Conservation (phyloP, 2,329 filamentous ascomycete genomes). For the Nothophaeocryptopus gaeumannii region DNA sequence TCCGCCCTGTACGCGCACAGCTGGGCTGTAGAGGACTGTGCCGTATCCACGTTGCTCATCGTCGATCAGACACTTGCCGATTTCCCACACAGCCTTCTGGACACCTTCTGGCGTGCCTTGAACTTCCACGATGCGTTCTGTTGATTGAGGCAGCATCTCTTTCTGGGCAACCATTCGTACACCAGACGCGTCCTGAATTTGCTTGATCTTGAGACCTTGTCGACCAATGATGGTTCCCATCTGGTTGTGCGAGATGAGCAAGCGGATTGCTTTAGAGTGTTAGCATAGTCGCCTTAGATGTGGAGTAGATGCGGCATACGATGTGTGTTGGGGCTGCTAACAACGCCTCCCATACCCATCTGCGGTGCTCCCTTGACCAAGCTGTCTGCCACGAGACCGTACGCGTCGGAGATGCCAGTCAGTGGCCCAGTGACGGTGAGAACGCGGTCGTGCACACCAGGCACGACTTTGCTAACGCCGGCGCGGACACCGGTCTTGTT, state of each 20-base stretch:
- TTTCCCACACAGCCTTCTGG: constrained; percentile 96
- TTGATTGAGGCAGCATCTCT: constrained; percentile 98
- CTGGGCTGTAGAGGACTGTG: constrained; percentile 95
- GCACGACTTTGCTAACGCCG: constrained; percentile 97
- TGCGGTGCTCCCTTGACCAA: constrained; percentile 89
- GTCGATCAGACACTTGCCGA: constrained; percentile 96
- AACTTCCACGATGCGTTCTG: constrained; percentile 94
- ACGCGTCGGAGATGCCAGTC: constrained; percentile 85
- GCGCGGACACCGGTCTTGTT: constrained; percentile 98
- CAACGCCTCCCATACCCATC: constrained; percentile 91
- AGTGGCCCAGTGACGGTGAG: constrained; percentile 90
- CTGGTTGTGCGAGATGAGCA: constrained; percentile 98
- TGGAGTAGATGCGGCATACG: constrained; percentile 61
- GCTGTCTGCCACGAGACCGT: constrained; percentile 86
- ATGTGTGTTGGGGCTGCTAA: constrained; percentile 85
- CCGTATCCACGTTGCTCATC: constrained; percentile 97
- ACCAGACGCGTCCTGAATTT: constrained; percentile 94
- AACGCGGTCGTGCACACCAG: constrained; percentile 94
- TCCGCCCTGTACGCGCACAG: constrained; percentile 75
- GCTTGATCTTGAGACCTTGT: constrained; percentile 97
- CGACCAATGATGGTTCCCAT: constrained; percentile 99
- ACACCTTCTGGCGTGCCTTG: constrained; percentile 94
- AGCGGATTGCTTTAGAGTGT: constrained; percentile 72
- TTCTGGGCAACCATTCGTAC: constrained; percentile 99
- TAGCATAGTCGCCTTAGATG: constrained; percentile 24